Percentiles rank a stretch among this genome's conserved stretches.
Conservation (phyloP, 2,329 filamentous ascomycete genomes). For the Phaeoacremonium minimum region DNA sequence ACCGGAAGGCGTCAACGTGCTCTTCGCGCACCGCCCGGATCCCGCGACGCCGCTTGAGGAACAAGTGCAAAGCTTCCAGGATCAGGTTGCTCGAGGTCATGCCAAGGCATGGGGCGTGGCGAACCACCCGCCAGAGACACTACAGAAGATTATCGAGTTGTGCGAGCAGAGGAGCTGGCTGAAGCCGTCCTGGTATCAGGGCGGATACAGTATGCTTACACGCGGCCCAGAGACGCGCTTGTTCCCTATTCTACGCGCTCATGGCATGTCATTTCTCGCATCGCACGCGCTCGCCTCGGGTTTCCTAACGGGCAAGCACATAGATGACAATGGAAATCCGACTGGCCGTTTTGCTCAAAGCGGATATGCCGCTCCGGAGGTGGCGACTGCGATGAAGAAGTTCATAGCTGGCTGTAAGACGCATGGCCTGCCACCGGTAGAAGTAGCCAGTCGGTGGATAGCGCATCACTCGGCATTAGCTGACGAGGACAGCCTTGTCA, state of each 20-base stretch:
- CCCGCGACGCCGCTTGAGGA: conserved; percentile 25
- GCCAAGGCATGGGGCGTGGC: conserved; percentile 31
- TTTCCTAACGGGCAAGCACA: conserved; percentile 26
- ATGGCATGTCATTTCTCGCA: conserved; percentile 18
- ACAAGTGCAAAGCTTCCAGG: conserved; percentile 25
- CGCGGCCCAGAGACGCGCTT: conserved; percentile 27
- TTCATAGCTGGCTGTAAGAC: conserved; percentile 20
- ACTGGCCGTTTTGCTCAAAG: conserved; percentile 15
- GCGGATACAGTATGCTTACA: conserved; percentile 29
- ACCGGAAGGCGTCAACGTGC: conserved; percentile 20
- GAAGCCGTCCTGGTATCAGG: conserved; percentile 34
- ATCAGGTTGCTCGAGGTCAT: conserved; percentile 22
- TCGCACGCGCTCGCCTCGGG: conserved; percentile 15
- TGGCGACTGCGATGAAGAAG: conserved; percentile 21
- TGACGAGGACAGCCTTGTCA: conserved; percentile 10
- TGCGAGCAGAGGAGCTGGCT: conserved; percentile 25
- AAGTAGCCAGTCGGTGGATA: conserved; percentile 20
- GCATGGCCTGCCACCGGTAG: conserved; percentile 19
- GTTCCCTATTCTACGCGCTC: conserved; percentile 26
- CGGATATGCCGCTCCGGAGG: conserved; percentile 20
- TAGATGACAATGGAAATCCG: conserved; percentile 17
- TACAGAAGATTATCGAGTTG: conserved; percentile 23
- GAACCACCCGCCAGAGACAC: conserved; percentile 23
- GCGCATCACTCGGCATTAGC: conserved; percentile 10
- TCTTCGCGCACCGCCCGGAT: conserved; percentile 30